A percentile compares a stretch with the other conserved stretches of the same genome.
Conservation (phyloP, 1,139 yeast genomes). For the Pichia terricola region DNA sequence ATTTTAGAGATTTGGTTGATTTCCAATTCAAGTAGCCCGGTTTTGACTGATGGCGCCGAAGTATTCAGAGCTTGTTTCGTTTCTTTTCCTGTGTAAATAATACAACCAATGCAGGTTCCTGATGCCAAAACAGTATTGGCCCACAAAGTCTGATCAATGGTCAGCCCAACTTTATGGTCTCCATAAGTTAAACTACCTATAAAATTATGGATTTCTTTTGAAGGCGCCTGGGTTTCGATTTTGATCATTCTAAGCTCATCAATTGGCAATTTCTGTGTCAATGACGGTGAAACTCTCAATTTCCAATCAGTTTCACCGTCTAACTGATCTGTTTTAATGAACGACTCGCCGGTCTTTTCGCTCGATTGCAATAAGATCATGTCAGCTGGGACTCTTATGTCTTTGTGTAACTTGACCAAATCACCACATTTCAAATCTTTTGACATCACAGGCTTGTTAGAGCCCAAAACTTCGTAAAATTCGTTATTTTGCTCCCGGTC, state of each 20-base stretch:
- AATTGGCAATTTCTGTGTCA: constrained; percentile 53
- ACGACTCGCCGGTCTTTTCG: constrained; percentile 77
- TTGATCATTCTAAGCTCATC: constrained; percentile 38
- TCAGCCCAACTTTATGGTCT: constrained; percentile 53
- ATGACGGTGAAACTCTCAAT: constrained; percentile 62
- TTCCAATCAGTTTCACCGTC: constrained; percentile 99
- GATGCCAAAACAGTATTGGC: constrained; percentile 96
- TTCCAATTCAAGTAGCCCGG: constrained; percentile 83
- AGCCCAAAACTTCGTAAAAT: constrained; percentile 58
- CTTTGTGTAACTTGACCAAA: constrained; percentile 71
- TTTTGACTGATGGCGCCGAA: constrained; percentile 79
- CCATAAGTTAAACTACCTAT: constrained; percentile 53
- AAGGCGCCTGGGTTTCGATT: constrained; percentile 67
- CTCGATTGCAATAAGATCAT: constrained; percentile 76
- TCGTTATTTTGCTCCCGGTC: constrained; percentile 87
- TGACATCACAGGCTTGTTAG: constrained; percentile 43
- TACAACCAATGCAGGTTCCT: constrained; percentile 81
- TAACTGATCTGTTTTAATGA: constrained; percentile 91
- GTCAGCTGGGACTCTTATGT: constrained; percentile 88
- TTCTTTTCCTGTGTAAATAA: constrained; percentile 83
- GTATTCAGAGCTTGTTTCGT: constrained; percentile 95
- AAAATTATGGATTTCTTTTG: constrained; percentile 74
- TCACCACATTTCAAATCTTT: constrained; percentile 79
- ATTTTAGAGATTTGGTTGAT: constrained; percentile 83
- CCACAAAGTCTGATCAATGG: constrained; percentile 92